phyloP scores from a whole-genome alignment of 495 filamentous ascomycete genomes.

The Talaromyces borbonicus region DNA sequence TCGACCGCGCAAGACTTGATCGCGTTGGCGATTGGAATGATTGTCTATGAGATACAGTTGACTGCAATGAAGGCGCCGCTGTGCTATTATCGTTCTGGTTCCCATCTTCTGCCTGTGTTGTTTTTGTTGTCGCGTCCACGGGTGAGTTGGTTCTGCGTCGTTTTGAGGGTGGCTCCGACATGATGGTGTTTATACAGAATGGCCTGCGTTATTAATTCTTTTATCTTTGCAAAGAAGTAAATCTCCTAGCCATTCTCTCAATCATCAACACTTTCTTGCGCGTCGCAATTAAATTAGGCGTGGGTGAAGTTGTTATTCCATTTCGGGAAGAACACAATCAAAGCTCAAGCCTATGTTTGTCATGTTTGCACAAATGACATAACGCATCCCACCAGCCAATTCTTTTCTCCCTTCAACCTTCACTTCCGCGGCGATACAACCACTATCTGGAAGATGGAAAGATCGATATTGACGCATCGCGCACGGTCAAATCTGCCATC shows the following conservation, averaged over 20 bases:
- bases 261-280: neutral
- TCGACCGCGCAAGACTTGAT: conserved; percentile 52
- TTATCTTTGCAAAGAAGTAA: too few species aligned
- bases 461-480: neutral
- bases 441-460: neutral
- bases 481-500: neutral
- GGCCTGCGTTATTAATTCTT: too few species aligned
- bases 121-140: conserved; percentile 20
- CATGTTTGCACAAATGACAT: conserved; percentile 33
- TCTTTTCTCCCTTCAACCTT: neutral
- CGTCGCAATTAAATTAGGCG: neutral
- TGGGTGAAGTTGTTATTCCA: neutral
- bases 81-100: too few species aligned
- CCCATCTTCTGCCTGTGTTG: conserved; percentile 19
- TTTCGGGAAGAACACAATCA: conserved; percentile 1
- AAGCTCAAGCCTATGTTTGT: conserved; percentile 23
- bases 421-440: conserved; percentile 1
- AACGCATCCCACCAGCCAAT: conserved; percentile 11
- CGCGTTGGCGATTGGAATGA: conserved; percentile 60
- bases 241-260: neutral
- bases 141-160: conserved; percentile 49
- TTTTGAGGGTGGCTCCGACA: conserved; percentile 51
- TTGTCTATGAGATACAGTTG: conserved; percentile 26
- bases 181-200: conserved; percentile 15
- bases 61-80: conserved; percentile 8